Evolutionary conservation across 2,329 filamentous ascomycete genomes (phyloP).

Genomic region (Aulographum hederae): DNA sequence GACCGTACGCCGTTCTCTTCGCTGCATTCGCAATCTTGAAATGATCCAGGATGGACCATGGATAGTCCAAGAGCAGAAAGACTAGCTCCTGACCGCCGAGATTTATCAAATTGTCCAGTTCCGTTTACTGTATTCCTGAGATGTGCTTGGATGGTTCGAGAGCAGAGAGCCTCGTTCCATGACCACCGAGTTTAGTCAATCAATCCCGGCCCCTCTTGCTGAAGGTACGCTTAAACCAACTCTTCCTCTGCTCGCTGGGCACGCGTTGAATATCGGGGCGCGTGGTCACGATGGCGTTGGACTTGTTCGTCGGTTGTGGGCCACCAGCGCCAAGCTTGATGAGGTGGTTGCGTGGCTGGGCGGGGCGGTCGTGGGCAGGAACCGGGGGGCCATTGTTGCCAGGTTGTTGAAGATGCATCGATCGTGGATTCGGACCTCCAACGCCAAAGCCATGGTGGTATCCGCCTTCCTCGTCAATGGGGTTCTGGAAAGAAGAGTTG

Average conservation of each 20-base stretch:
- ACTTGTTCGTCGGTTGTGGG: background rate
- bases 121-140: no score
- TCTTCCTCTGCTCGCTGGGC: slow-evolving; percentile 53
- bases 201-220: no score
- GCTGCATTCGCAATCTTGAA: no score
- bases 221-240: slow-evolving; percentile 73
- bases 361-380: slow-evolving; percentile 3
- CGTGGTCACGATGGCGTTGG: background rate
- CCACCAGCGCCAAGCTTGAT: background rate
- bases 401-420: background rate
- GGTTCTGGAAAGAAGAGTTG: slow-evolving; percentile 18
- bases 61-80: no score
- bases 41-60: no score
- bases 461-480: slow-evolving; percentile 23
- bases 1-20: no score
- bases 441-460: slow-evolving; percentile 6
- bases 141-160: no score
- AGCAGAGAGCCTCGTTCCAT: no score
- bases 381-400: background rate
- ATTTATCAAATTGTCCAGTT: no score
- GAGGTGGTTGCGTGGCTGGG: slow-evolving; percentile 1
- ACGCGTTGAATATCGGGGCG: background rate
- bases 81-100: no score
- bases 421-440: background rate
- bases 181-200: no score